These are phyloP conservation scores for Laburnicola sp. DNA, from an alignment of 2,329 filamentous ascomycete species.

Conservation along the genomic window DNA sequence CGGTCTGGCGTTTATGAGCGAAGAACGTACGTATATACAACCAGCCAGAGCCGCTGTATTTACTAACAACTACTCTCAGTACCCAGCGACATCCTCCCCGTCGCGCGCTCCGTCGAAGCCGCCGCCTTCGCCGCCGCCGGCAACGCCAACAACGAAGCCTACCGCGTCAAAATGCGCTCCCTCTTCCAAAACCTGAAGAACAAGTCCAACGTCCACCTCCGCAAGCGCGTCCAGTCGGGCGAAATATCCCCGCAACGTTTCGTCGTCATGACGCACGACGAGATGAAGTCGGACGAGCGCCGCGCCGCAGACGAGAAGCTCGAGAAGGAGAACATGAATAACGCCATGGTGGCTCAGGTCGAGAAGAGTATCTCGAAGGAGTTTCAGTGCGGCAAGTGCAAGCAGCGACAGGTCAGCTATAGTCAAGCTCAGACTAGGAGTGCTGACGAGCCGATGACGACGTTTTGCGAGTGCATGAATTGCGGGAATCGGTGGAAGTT, in stretches of 20 bases:
- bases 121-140: constrained; percentile 73
- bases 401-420: constrained; percentile 92
- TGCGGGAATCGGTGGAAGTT: constrained; percentile 58
- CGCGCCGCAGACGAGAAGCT: constrained; percentile 74
- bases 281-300: constrained; percentile 86
- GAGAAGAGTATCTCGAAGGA: constrained; percentile 89
- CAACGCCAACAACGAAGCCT: constrained; percentile 70
- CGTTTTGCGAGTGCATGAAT: constrained; percentile 58
- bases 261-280: constrained; percentile 84
- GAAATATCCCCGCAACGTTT: constrained; percentile 73
- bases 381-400: constrained; percentile 88
- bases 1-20: constrained; percentile 75
- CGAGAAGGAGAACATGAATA: constrained; percentile 92
- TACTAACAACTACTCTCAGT: constrained; percentile 35
- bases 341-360: constrained; percentile 89
- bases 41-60: constrained; percentile 11
- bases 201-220: constrained; percentile 79
- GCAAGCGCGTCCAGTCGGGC: constrained; percentile 73
- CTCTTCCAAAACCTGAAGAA: constrained; percentile 95
- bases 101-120: constrained; percentile 72
- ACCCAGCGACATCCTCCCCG: constrained; percentile 67
- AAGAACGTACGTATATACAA: constrained; percentile 46
- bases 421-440: constrained; percentile 92
- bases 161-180: constrained; percentile 86
- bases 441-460: constrained; percentile 83